phyloP scores from a whole-genome alignment of 2,329 filamentous ascomycete species.

The Colletotrichum graminicola region DNA sequence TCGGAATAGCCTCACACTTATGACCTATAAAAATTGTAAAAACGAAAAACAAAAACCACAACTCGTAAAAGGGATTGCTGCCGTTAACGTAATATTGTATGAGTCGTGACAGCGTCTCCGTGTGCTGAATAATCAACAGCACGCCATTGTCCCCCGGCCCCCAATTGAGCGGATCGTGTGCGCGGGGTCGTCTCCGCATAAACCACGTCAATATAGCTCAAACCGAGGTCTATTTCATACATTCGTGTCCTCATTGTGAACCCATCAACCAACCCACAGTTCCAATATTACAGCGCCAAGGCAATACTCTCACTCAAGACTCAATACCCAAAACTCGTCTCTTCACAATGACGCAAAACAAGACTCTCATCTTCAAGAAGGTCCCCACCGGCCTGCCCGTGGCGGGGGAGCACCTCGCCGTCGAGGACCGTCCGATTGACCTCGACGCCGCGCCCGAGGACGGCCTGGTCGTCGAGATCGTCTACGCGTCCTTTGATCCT shows the following conservation, averaged over 20 bases:
- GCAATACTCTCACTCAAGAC: no score
- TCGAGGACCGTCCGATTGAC: slow-evolving; percentile 78
- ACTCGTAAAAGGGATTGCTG: no score
- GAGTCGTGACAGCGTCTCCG: no score
- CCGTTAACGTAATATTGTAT: no score
- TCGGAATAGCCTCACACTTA: no score
- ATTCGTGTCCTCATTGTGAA: not conserved
- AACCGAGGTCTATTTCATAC: not conserved
- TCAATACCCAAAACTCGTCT: no score
- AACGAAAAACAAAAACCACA: no score
- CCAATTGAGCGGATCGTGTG: no score
- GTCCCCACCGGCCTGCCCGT: slow-evolving; percentile 76
- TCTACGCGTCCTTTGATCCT: slow-evolving; percentile 84
- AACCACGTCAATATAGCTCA: slow-evolving; percentile 1
- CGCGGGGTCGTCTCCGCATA: not conserved
- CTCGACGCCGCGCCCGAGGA: slow-evolving; percentile 70
- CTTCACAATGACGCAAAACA: slow-evolving; percentile 69
- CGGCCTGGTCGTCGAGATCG: slow-evolving; percentile 76
- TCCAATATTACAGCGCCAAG: no score
- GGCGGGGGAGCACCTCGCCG: slow-evolving; percentile 75
- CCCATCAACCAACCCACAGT: not conserved
- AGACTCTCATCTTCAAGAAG: slow-evolving; percentile 80
- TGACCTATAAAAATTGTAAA: no score
- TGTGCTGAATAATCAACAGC: no score
- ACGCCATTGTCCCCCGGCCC: no score